These are phyloP conservation scores for Cryphonectria naterciae DNA, from an alignment of 2,329 filamentous ascomycete genomes.

Conservation along the genomic window DNA sequence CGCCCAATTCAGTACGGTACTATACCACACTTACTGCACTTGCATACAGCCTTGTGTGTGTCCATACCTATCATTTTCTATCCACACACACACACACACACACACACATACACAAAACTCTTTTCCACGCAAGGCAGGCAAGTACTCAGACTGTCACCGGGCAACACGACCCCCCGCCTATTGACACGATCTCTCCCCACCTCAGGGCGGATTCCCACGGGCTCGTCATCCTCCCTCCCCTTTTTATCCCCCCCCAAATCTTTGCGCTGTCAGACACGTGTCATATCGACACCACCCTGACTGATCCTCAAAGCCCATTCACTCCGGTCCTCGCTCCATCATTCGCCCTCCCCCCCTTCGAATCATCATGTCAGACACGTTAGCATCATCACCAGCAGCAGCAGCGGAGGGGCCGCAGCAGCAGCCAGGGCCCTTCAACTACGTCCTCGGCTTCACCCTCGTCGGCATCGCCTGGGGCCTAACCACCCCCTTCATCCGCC, in stretches of 20 bases:
- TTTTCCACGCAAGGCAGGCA: background rate
- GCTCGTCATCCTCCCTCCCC: background rate
- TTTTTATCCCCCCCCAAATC: background rate
- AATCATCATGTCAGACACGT: constrained; percentile 5
- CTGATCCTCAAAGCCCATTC: background rate
- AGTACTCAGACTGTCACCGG: background rate
- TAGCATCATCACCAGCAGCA: background rate
- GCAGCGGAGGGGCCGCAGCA: constrained; percentile 22
- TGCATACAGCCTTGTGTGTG: background rate
- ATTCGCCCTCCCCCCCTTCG: background rate
- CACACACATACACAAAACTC: background rate
- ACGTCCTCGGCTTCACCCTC: constrained; percentile 85
- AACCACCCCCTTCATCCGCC: constrained; percentile 89
- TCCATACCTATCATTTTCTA: background rate
- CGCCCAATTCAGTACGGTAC: background rate
- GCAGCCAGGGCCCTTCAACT: constrained; percentile 70
- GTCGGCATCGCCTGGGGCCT: constrained; percentile 93
- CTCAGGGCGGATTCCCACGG: constrained; percentile 1
- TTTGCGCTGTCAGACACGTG: constrained; percentile 6
- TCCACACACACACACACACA: background rate
- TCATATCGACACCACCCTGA: background rate
- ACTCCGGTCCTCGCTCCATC: background rate
- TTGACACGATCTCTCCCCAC: background rate
- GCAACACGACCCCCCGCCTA: background rate
- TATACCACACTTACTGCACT: no score